Base-by-base conservation (phyloP, 2,329 filamentous ascomycete species). In the Claviceps digitariae region DNA sequence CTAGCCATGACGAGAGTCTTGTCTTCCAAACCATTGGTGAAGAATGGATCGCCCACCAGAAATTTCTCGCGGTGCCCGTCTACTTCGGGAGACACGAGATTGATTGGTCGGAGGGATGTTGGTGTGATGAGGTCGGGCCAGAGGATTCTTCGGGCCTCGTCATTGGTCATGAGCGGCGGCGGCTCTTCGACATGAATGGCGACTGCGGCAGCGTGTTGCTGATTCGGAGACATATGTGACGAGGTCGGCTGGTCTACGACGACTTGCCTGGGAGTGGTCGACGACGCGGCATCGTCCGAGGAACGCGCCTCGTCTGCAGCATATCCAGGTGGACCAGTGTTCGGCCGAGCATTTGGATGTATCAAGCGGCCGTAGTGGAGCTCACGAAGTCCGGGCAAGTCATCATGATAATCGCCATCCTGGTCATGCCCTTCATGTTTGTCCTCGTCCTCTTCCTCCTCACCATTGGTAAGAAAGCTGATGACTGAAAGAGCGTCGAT, bases 11-110 rank as follows among this genome's bases (percentile, higher is more conserved):
- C 60, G 10, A 72, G 60, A 17, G 64, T 68, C 59, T 74, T 74
- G 15, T 69, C 68, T 54, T 74, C 71, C 0, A 67, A 53, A 0
- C 58, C 62, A 1, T 62, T 55, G 0, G 56, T 55, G 25, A 69
- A 65, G 0, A 63, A 61, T 0, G 65, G 58, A 45, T 73, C 72
- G 0, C 64, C 64, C 0, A 61, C 56, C 1, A 67, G 62, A 41
- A 72, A 73, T 54, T 74, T 74, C 47, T 74, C 71, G 4, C 67
- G 67, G 12, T 62, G 55, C 0, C 61, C 65, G 25, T 65, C 62
- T 15, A 60, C 47, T 5, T 56, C 59, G 2, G 55, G 53, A 2
- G 59, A 54, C 0, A 57, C 51, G 0, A 46, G 43, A 13, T 44
- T 27, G 6, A 55, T 23, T 9, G 52, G 43, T 0, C 56, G 29